Evolutionary conservation across 2,329 filamentous ascomycete species (phyloP).

Genomic region (Fusarium cicatricum): DNA sequence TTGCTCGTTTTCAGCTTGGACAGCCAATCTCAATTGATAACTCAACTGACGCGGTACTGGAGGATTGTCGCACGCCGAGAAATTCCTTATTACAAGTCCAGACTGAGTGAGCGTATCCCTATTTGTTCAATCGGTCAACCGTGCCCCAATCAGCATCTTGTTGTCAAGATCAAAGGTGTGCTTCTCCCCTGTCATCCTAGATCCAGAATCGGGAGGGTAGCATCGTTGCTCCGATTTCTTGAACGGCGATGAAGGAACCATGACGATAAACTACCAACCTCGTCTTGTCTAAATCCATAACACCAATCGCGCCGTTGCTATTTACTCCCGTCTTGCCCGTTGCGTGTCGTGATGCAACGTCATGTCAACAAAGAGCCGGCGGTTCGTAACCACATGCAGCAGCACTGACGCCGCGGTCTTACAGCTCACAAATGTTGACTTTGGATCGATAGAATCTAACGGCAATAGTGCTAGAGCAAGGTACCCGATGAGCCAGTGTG

Average conservation of each 20-base stretch:
- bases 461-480: conserved; percentile 32
- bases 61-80: not conserved
- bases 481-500: conserved; percentile 24
- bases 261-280: conserved; percentile 10
- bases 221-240: conserved; percentile 11
- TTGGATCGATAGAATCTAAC: conserved; percentile 29
- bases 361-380: conserved; percentile 28
- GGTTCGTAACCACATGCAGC: conserved; percentile 3
- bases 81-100: conserved; percentile 1
- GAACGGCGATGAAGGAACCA: conserved; percentile 19
- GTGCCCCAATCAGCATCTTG: conserved; percentile 5
- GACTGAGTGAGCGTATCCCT: not conserved
- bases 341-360: conserved; percentile 26
- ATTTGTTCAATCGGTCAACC: not conserved
- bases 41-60: not conserved
- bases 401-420: conserved; percentile 15
- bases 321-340: conserved; percentile 14
- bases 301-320: conserved; percentile 16
- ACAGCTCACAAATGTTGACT: conserved; percentile 24
- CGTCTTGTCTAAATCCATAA: not conserved
- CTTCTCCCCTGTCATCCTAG: not conserved
- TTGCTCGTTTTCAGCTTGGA: conserved; percentile 17
- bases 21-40: conserved; percentile 6
- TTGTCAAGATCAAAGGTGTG: conserved; percentile 2
- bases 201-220: not conserved